Percentiles rank a stretch among this genome's conserved stretches.
Evolutionary conservation across 2,329 filamentous ascomycete genomes (phyloP).

Genomic region (Ceratocystis ficicola): DNA sequence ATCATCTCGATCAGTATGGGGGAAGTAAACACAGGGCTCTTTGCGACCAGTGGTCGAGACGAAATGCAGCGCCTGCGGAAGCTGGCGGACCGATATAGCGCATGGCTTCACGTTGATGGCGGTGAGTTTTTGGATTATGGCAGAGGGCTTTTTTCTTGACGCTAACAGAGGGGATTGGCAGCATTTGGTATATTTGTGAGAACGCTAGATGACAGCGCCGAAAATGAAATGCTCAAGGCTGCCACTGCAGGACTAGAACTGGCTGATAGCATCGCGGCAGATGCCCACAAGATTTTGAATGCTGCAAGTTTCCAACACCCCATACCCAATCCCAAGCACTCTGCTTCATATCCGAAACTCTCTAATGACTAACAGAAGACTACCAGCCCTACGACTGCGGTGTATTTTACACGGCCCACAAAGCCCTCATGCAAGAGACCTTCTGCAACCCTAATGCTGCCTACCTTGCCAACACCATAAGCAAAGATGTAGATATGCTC

Average conservation of each 20-base stretch:
- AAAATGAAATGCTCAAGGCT: conserved; percentile 43
- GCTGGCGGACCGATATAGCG: conserved; percentile 58
- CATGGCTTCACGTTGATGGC: conserved; percentile 85
- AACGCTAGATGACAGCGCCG: conserved; percentile 43
- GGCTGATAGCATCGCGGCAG: conserved; percentile 75
- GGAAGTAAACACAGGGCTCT: conserved; percentile 83
- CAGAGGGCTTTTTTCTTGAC: neutral
- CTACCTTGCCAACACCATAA: conserved; percentile 47
- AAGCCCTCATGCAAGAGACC: conserved; percentile 44
- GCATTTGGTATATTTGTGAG: conserved; percentile 80
- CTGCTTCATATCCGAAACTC: neutral
- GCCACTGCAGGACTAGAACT: conserved; percentile 57
- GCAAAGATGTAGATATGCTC: conserved; percentile 34
- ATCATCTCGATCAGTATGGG: conserved; percentile 74
- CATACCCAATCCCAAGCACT: neutral
- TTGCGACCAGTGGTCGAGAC: conserved; percentile 46
- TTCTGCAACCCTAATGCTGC: conserved; percentile 79
- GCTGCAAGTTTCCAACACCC: conserved; percentile 43
- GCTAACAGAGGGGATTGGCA: conserved; percentile 22
- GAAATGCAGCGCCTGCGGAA: conserved; percentile 53
- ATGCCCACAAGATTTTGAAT: conserved; percentile 86
- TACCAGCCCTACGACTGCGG: conserved; percentile 74
- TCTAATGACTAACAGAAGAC: neutral
- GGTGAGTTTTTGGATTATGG: conserved; percentile 33
- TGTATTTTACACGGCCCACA: conserved; percentile 66